A percentile compares a stretch with the other conserved stretches of the same genome.
Evolutionary conservation across 768 basidiomycete species (phyloP).

Genomic region (Mycena crocata): DNA sequence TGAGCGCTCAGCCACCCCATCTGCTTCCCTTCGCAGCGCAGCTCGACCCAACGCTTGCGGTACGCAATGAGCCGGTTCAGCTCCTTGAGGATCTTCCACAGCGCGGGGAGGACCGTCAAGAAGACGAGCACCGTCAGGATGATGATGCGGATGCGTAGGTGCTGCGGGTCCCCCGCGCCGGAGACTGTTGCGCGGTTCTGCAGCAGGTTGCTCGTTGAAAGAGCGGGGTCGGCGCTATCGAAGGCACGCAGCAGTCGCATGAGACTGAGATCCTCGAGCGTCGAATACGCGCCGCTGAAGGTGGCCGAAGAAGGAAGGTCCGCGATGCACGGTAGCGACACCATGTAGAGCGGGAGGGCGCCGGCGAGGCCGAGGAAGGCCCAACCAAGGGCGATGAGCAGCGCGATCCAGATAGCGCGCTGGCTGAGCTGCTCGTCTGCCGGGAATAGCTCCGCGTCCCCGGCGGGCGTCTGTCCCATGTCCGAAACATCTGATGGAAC

Average conservation of each 20-base stretch:
- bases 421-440: slow-evolving; percentile 82
- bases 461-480: slow-evolving; percentile 59
- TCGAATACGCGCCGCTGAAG: slow-evolving; percentile 72
- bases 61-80: slow-evolving; percentile 67
- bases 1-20: slow-evolving; percentile 79
- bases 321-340: slow-evolving; percentile 76
- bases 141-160: slow-evolving; percentile 73
- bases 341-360: slow-evolving; percentile 78
- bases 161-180: slow-evolving; percentile 51
- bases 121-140: slow-evolving; percentile 71
- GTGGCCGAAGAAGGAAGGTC: slow-evolving; percentile 55
- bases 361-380: slow-evolving; percentile 76
- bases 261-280: slow-evolving; percentile 81
- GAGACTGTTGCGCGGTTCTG: slow-evolving; percentile 49
- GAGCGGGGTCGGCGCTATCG: slow-evolving; percentile 50
- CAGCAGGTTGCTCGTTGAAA: slow-evolving; percentile 47
- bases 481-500: slow-evolving; percentile 68
- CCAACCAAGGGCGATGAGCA: slow-evolving; percentile 75
- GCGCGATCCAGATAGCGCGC: slow-evolving; percentile 73
- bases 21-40: slow-evolving; percentile 76
- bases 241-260: slow-evolving; percentile 76
- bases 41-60: slow-evolving; percentile 68
- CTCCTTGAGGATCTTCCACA: slow-evolving; percentile 74
- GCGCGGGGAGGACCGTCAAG: slow-evolving; percentile 72
- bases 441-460: slow-evolving; percentile 71